These are phyloP conservation scores for Ophiostoma pallidulum DNA, from an alignment of 2,329 filamentous ascomycete species.

Conservation along the genomic window DNA sequence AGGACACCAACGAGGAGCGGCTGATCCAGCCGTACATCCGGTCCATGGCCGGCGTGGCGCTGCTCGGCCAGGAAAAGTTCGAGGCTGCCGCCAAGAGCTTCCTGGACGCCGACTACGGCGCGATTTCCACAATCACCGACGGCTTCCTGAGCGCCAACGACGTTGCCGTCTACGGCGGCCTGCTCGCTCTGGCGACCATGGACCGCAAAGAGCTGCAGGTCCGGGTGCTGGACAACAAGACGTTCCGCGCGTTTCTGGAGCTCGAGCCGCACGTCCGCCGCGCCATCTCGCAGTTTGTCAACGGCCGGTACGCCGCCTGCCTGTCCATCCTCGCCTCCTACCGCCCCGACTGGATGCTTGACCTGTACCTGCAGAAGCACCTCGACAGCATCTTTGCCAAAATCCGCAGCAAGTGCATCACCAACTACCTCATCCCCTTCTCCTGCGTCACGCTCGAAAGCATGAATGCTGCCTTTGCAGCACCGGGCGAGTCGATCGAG, in stretches of 20 bases:
- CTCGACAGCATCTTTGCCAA: slow-evolving; percentile 58
- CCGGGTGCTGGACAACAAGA: slow-evolving; percentile 66
- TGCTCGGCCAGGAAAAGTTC: slow-evolving; percentile 38
- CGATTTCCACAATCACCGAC: slow-evolving; percentile 53
- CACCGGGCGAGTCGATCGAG: slow-evolving; percentile 53
- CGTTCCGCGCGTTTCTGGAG: slow-evolving; percentile 82
- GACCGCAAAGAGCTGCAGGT: slow-evolving; percentile 64
- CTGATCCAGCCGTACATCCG: slow-evolving; percentile 41
- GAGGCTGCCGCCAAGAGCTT: slow-evolving; percentile 63
- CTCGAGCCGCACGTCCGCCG: slow-evolving; percentile 90
- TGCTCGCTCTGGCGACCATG: slow-evolving; percentile 87
- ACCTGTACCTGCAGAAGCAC: slow-evolving; percentile 73
- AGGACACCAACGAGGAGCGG: slow-evolving; percentile 37
- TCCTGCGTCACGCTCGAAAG: slow-evolving; percentile 74
- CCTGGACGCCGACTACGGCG: slow-evolving; percentile 48
- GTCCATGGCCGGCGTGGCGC: slow-evolving; percentile 42
- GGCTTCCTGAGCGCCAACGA: slow-evolving; percentile 70
- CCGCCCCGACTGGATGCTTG: slow-evolving; percentile 77
- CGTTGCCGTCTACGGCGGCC: slow-evolving; percentile 80
- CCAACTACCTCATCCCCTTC: slow-evolving; percentile 87
- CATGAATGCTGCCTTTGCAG: slow-evolving; percentile 67
- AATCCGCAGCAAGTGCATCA: slow-evolving; percentile 84
- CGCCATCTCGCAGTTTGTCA: slow-evolving; percentile 81
- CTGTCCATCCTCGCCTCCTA: slow-evolving; percentile 74
- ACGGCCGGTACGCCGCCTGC: slow-evolving; percentile 79